Percentiles rank a stretch among this genome's conserved stretches.
Conservation (phyloP, 306 rosid species). For the Pyrus bretschneideri region DNA sequence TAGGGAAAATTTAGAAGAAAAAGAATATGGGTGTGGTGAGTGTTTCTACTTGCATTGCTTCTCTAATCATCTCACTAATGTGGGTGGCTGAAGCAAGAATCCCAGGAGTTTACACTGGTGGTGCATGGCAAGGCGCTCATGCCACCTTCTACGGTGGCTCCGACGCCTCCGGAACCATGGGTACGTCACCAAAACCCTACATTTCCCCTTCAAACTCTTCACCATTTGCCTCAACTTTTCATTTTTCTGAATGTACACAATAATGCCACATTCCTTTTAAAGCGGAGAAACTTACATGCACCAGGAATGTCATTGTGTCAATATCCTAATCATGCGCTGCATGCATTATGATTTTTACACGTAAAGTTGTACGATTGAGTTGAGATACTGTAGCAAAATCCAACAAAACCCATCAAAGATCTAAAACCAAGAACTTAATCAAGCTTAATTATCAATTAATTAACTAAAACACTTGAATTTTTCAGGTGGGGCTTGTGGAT, state of each 20-base stretch:
- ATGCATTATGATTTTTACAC: not conserved
- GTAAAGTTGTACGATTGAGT: not conserved
- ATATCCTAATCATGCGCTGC: not conserved
- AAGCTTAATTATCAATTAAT: not conserved
- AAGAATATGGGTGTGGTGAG: constrained; percentile 29
- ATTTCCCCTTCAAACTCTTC: not conserved
- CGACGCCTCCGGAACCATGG: constrained; percentile 98
- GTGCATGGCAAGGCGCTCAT: constrained; percentile 73
- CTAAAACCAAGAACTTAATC: not conserved
- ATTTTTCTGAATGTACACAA: not conserved
- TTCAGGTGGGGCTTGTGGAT: constrained; percentile 94
- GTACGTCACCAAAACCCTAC: constrained; percentile 18
- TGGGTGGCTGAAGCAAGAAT: constrained; percentile 47
- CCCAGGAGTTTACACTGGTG: constrained; percentile 71
- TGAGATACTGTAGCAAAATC: too few species aligned
- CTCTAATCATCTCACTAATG: constrained; percentile 38
- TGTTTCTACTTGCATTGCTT: constrained; percentile 23
- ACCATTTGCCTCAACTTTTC: not conserved
- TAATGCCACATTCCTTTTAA: not conserved
- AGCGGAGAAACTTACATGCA: too few species aligned
- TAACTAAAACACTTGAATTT: not conserved
- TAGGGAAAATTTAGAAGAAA: not conserved
- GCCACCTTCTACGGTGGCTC: constrained; percentile 96
- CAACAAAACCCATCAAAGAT: not conserved
- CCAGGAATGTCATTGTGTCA: too few species aligned